phyloP scores from a whole-genome alignment of 1,139 yeast species.

The Saccharomyces pastorianus region DNA sequence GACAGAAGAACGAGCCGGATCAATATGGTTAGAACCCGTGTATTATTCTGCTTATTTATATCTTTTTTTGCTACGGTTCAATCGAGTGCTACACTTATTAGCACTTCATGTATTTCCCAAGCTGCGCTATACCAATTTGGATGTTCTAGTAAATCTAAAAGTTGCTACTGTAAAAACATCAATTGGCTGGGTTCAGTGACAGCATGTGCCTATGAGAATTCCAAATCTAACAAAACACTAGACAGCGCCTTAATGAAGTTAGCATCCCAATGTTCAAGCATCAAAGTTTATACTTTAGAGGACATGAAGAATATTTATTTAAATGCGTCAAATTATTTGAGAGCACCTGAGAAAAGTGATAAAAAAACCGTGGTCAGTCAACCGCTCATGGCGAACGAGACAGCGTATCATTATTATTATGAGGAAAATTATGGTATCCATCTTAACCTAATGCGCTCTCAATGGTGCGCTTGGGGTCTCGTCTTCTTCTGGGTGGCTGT shows the following conservation, averaged over 20 bases:
- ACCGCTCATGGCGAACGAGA: slow-evolving; percentile 30
- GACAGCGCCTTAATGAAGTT: slow-evolving; percentile 36
- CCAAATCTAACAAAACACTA: slow-evolving; percentile 22
- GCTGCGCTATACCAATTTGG: slow-evolving; percentile 36
- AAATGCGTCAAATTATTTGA: slow-evolving; percentile 31
- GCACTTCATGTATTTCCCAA: slow-evolving; percentile 37
- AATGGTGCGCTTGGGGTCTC: slow-evolving; percentile 38
- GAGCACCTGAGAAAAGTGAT: slow-evolving; percentile 24
- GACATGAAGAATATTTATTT: slow-evolving; percentile 28
- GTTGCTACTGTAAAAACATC: slow-evolving; percentile 35
- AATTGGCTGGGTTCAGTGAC: slow-evolving; percentile 38
- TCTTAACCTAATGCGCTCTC: slow-evolving; percentile 30
- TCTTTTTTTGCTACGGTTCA: slow-evolving; percentile 24
- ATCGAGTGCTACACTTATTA: slow-evolving; percentile 25
- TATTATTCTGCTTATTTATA: not conserved
- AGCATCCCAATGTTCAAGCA: slow-evolving; percentile 32
- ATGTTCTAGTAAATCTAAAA: slow-evolving; percentile 32
- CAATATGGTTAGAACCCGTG: not conserved
- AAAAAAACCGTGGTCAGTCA: slow-evolving; percentile 17
- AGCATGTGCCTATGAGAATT: slow-evolving; percentile 31
- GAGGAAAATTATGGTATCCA: slow-evolving; percentile 31
- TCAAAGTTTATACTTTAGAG: slow-evolving; percentile 28
- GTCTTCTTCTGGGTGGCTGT: slow-evolving; percentile 35
- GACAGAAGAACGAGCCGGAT: not conserved
- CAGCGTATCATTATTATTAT: slow-evolving; percentile 29